Evolutionary conservation across 2,329 filamentous ascomycete species (phyloP).

Genomic region (Mycogone perniciosa): DNA sequence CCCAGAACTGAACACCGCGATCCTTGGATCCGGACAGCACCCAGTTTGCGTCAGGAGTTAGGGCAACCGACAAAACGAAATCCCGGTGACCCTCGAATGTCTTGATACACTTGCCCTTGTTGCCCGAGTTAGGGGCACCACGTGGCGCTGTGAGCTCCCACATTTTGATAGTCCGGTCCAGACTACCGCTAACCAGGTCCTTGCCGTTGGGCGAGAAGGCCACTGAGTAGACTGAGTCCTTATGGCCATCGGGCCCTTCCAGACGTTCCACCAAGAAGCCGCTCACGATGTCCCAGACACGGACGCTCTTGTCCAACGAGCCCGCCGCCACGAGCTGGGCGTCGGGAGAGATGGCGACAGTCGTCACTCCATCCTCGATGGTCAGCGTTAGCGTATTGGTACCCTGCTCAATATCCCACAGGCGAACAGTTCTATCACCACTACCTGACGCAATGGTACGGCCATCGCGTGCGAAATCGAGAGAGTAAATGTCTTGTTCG

Average conservation of each 20-base stretch:
- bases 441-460: constrained; percentile 92
- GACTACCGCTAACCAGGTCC: constrained; percentile 85
- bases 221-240: constrained; percentile 94
- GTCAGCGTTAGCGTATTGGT: constrained; percentile 76
- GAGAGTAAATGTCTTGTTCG: constrained; percentile 96
- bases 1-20: constrained; percentile 97
- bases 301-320: constrained; percentile 93
- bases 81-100: constrained; percentile 98
- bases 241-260: constrained; percentile 89
- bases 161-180: constrained; percentile 99
- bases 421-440: constrained; percentile 86
- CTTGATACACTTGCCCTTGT: constrained; percentile 88
- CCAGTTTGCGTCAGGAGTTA: constrained; percentile 92
- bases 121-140: constrained; percentile 57
- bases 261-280: constrained; percentile 86
- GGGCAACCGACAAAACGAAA: constrained; percentile 90
- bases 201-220: constrained; percentile 92
- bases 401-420: constrained; percentile 90
- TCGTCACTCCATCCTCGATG: constrained; percentile 96
- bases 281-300: constrained; percentile 87
- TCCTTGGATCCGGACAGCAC: constrained; percentile 97
- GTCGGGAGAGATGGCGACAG: constrained; percentile 93
- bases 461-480: constrained; percentile 91
- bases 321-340: constrained; percentile 91
- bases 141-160: constrained; percentile 82